Evolutionary conservation across 1,139 yeast genomes (phyloP).

Genomic region (Sugiyamaella paludigena): DNA sequence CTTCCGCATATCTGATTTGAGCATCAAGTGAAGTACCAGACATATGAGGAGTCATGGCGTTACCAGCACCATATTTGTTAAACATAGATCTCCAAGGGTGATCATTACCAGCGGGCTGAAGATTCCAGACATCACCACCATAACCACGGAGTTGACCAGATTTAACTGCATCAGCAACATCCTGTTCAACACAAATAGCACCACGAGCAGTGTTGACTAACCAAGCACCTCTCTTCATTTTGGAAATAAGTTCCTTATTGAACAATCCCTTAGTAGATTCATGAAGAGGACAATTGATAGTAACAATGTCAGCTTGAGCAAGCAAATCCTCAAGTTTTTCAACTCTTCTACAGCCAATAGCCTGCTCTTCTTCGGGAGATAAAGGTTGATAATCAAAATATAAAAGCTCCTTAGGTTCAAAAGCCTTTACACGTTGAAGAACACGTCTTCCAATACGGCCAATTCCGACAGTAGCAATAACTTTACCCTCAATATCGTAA

Average conservation of each 20-base stretch:
- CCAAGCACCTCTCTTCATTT: slow-evolving; percentile 75
- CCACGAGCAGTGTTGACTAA: slow-evolving; percentile 84
- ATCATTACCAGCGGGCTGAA: slow-evolving; percentile 68
- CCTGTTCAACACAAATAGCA: slow-evolving; percentile 70
- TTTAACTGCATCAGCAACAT: slow-evolving; percentile 68
- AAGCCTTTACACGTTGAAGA: slow-evolving; percentile 67
- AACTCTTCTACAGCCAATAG: slow-evolving; percentile 60
- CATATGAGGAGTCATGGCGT: slow-evolving; percentile 83
- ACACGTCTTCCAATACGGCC: slow-evolving; percentile 81
- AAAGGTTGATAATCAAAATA: slow-evolving; percentile 76
- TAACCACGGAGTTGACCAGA: slow-evolving; percentile 72
- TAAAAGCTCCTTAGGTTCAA: slow-evolving; percentile 68
- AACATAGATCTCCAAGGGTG: slow-evolving; percentile 77
- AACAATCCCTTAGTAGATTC: slow-evolving; percentile 65
- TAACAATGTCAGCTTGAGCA: slow-evolving; percentile 65
- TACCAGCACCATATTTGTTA: slow-evolving; percentile 67
- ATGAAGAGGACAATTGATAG: slow-evolving; percentile 76
- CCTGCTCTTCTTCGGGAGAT: slow-evolving; percentile 54
- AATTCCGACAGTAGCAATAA: slow-evolving; percentile 74
- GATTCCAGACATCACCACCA: slow-evolving; percentile 84
- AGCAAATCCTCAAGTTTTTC: slow-evolving; percentile 65
- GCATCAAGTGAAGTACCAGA: slow-evolving; percentile 82
- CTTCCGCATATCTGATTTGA: slow-evolving; percentile 68
- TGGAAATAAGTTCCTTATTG: slow-evolving; percentile 62
- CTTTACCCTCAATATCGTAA: slow-evolving; percentile 72